Base-by-base conservation (phyloP, 495 filamentous ascomycete species). In the Patellaria atrata region DNA sequence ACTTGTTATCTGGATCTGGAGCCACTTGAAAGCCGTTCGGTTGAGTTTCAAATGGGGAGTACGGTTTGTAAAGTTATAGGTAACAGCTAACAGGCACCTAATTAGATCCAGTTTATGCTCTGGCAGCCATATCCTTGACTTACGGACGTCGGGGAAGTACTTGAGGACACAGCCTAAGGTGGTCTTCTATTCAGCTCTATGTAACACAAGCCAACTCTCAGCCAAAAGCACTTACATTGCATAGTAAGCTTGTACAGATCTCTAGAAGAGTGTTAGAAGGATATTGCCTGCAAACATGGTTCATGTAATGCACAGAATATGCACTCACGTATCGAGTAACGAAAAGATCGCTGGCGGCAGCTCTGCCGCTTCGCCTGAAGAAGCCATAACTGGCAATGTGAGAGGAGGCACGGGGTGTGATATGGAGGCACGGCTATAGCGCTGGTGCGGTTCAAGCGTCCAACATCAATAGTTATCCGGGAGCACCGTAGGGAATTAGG, bases 161-260 rank as follows among this genome's bases (percentile, higher is more conserved):
- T 82, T 85, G 32, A 93, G 65, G 43, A 96, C 73, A 25, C 86
- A 89, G 52, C 82, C 39, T 42, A 20, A n/a, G 2, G 8, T 26
- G 23, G n/a, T 8, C 23, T 26, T 8, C n/a, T n/a, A 26, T n/a
- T n/a, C 5, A 22, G 11, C 3, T 11, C 23, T 31, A 12, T 16
- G 14, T 37, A 37, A 23, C 24, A 5, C 1, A 11, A 19, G 6
- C 16, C 1, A 35, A 22, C 16, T n/a, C 34, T 5, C 1, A 16
- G 12, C 3, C 11, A 26, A 13, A 17, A 4, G 16, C 22, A 41
- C 31, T 5, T 22, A 40, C 46, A 92, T 73, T 97, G 89, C 89
- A 97, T 97, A 7, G 89, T 97, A 51, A 97, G 58, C 58, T 97
- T 97, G 68, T 97, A 97, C 26, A 97, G 65, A 63, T 97, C 89